Percentiles rank a stretch among this genome's conserved stretches.
phyloP scores from a whole-genome alignment of 306 rosid genomes.

The Sicyos baderoa region DNA sequence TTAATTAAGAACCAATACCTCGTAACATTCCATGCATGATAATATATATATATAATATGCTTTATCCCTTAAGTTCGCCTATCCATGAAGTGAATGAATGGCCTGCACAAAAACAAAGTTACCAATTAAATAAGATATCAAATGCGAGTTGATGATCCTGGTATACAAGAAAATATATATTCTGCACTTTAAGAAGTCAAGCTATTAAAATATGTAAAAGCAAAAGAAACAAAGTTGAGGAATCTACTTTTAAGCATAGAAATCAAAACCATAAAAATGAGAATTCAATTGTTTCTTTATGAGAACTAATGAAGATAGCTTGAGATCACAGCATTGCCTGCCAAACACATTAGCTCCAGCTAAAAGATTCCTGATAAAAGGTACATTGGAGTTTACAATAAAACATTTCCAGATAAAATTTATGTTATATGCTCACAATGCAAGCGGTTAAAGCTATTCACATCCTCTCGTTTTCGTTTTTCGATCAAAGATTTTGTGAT shows the following conservation, averaged over 20 bases:
- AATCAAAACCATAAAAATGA: conserved; percentile 1
- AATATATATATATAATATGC: not conserved
- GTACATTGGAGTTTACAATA: not conserved
- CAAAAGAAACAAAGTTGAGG: conserved; percentile 14
- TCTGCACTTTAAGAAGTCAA: conserved; percentile 10
- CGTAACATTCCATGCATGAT: not conserved
- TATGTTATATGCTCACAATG: not conserved
- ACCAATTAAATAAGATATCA: conserved; percentile 1
- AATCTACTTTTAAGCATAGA: conserved; percentile 4
- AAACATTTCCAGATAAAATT: not conserved
- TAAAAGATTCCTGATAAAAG: not conserved
- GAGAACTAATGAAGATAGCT: conserved; percentile 22
- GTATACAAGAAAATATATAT: not conserved
- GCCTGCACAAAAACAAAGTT: not conserved
- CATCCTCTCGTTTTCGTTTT: not conserved
- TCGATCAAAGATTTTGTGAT: not conserved
- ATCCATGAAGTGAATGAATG: not conserved
- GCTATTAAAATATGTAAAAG: not conserved
- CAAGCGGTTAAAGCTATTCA: not conserved
- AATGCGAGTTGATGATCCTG: not conserved
- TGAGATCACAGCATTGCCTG: conserved; percentile 21
- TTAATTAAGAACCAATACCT: not conserved
- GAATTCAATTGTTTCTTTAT: conserved; percentile 2
- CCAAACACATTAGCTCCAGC: not conserved
- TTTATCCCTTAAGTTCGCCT: not conserved